Conservation (phyloP, 176 grass and related monocot genomes). For the Pontederia crassipes region DNA sequence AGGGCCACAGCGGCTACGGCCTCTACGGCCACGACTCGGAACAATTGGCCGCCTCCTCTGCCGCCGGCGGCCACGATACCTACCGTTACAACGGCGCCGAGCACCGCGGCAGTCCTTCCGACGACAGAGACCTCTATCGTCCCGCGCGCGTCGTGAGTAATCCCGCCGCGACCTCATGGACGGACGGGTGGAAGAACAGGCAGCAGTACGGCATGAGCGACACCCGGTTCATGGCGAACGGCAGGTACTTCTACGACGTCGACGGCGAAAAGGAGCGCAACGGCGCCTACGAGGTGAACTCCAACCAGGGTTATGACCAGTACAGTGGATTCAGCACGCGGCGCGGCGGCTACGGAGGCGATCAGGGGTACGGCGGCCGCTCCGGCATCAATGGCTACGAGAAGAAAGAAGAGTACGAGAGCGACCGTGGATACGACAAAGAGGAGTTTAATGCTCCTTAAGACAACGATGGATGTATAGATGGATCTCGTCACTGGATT, state of each 20-base stretch:
- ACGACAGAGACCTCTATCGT: neutral
- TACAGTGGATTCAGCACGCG: neutral
- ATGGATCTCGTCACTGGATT: no score
- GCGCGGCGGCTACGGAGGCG: neutral
- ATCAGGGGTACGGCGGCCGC: neutral
- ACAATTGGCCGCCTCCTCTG: neutral
- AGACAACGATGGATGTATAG: no score
- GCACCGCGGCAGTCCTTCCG: neutral
- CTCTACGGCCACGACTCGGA: conserved; percentile 24
- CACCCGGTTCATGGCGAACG: conserved; percentile 28
- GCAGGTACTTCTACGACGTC: conserved; percentile 35
- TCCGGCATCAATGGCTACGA: no score
- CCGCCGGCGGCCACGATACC: neutral
- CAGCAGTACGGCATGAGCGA: conserved; percentile 34
- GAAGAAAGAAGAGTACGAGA: no score
- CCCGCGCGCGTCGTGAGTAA: neutral
- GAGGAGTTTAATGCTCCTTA: no score
- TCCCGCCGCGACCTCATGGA: neutral
- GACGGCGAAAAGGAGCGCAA: conserved; percentile 13
- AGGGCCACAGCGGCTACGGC: conserved; percentile 25
- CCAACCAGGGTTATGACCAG: neutral
- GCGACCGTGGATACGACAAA: no score
- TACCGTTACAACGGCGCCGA: neutral
- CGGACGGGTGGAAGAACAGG: conserved; percentile 2
- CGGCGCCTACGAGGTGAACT: neutral